phyloP scores from a whole-genome alignment of 176 grass and related monocot species.

The Panicum miliaceum region DNA sequence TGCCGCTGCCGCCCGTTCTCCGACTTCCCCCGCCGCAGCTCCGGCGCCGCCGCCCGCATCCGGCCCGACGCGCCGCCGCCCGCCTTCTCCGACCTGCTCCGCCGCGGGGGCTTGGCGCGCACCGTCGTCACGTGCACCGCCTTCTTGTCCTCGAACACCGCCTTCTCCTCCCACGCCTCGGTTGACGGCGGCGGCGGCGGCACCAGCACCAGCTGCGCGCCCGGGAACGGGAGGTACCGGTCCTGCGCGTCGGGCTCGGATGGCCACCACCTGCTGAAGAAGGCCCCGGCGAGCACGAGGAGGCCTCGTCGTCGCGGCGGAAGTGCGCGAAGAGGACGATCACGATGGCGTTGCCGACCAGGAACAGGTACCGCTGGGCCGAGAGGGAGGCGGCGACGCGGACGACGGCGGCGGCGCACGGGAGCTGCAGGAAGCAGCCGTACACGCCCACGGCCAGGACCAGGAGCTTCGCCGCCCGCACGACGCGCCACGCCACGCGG shows the following conservation, averaged over 20 bases:
- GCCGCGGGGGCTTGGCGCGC: conserved; percentile 42
- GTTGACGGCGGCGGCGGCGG: conserved; percentile 14
- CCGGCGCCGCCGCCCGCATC: conserved; percentile 33
- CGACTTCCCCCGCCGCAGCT: conserved; percentile 62
- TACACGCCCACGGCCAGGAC: conserved; percentile 39
- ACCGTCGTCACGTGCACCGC: conserved; percentile 45
- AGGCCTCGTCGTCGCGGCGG: conserved; percentile 36
- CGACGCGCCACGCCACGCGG: conserved; percentile 48
- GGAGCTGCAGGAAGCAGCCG: conserved; percentile 44
- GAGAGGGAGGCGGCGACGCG: conserved; percentile 41
- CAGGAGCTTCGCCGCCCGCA: conserved; percentile 55
- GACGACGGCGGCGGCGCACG: conserved; percentile 34
- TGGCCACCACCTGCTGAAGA: neutral
- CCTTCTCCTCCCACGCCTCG: neutral
- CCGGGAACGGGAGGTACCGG: conserved; percentile 22
- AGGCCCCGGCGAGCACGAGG: neutral
- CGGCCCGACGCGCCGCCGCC: neutral
- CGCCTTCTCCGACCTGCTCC: conserved; percentile 61
- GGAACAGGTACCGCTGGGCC: conserved; percentile 38
- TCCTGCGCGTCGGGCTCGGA: neutral
- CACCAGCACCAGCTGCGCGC: conserved; percentile 1
- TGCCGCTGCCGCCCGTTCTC: conserved; percentile 31
- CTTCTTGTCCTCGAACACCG: conserved; percentile 66
- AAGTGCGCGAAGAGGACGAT: conserved; percentile 53
- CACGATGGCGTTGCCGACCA: conserved; percentile 65